These are phyloP conservation scores for Cladorrhinum sp. DNA, from an alignment of 2,329 filamentous ascomycete species.

Conservation along the genomic window DNA sequence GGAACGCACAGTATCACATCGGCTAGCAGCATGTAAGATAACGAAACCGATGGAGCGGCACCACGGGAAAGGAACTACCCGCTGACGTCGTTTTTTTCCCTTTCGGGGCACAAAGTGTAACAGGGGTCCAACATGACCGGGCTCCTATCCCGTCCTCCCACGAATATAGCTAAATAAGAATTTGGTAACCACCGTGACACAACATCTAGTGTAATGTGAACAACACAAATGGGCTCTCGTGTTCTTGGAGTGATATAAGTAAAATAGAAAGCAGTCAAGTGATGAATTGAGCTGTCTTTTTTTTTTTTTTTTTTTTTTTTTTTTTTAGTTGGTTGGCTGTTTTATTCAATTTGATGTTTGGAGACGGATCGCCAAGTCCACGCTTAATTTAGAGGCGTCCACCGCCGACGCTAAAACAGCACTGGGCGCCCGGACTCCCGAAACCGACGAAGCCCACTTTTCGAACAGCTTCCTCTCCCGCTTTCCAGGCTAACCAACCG, in stretches of 20 bases:
- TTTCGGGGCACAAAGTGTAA: background rate
- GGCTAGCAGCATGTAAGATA: background rate
- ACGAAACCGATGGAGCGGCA: background rate
- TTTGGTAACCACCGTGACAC: background rate
- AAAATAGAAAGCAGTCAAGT: background rate
- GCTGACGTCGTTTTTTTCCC: background rate
- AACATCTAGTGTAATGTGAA: too few relatives aligned
- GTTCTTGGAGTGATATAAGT: background rate
- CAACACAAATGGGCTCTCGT: background rate
- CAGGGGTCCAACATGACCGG: background rate
- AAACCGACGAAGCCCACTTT: background rate
- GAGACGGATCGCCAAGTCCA: background rate
- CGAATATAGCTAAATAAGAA: too few relatives aligned
- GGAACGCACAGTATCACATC: too few relatives aligned
- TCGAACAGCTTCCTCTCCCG: background rate
- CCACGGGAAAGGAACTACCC: background rate
- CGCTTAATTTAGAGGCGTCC: background rate
- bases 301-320: too few relatives aligned
- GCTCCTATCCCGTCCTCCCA: too few relatives aligned
- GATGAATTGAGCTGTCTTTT: background rate
- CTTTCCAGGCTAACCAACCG: background rate
- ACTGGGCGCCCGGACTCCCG: background rate
- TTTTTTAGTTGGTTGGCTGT: too few relatives aligned
- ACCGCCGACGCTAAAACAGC: background rate
- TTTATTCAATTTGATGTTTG: background rate